phyloP scores from a whole-genome alignment of 176 grass and related monocot genomes.

The Secale cereale region DNA sequence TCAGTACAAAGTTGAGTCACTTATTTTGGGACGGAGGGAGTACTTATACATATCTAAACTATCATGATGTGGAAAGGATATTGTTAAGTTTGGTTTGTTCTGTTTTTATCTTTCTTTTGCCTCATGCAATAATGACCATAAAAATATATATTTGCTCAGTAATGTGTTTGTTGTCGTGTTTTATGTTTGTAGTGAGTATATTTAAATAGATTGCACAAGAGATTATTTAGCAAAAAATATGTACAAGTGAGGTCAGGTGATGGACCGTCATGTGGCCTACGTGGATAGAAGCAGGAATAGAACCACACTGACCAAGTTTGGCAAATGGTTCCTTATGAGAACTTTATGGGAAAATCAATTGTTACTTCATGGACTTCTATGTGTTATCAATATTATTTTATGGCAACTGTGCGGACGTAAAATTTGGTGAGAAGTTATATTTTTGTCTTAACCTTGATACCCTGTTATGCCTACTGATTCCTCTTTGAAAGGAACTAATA shows the following conservation, averaged over 20 bases:
- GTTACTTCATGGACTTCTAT: neutral
- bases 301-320: neutral
- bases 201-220: neutral
- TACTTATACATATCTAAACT: neutral
- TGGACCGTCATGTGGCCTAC: neutral
- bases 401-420: neutral
- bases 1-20: too few relatives aligned
- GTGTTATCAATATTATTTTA: neutral
- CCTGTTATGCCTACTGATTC: too few relatives aligned
- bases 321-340: neutral
- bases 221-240: neutral
- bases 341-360: neutral
- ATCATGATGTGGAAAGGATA: neutral
- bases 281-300: neutral
- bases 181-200: neutral
- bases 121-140: conserved; percentile 4
- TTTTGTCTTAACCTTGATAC: too few relatives aligned
- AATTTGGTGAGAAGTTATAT: neutral
- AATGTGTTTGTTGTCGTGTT: neutral
- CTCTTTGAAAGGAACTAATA: too few relatives aligned
- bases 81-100: neutral
- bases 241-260: neutral
- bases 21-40: too few relatives aligned
- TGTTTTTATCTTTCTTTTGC: neutral
- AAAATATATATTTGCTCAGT: neutral